phyloP scores from a whole-genome alignment of 1,284 basidiomycete genomes.

The Cryptococcus sp. region DNA sequence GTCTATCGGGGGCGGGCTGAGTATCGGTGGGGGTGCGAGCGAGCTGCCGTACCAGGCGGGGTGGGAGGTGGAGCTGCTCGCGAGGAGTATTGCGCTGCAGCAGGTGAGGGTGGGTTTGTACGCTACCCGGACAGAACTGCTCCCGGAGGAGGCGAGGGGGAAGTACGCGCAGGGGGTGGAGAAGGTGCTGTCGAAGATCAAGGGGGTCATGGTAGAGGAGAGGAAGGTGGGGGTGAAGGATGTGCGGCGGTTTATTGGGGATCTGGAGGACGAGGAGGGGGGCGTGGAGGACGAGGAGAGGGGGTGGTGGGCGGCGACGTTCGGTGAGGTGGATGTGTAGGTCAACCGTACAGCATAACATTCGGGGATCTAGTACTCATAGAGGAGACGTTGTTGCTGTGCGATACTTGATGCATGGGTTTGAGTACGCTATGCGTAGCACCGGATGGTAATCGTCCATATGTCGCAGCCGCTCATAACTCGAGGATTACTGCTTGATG shows the following conservation, averaged over 20 bases:
- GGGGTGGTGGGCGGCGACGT: constrained; percentile 20
- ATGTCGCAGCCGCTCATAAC: too few relatives aligned
- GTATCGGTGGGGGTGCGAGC: not conserved
- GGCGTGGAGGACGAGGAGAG: constrained; percentile 18
- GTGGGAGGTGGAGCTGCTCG: constrained; percentile 44
- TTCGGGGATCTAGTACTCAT: not conserved
- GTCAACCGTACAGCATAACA: too few relatives aligned
- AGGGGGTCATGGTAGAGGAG: constrained; percentile 5
- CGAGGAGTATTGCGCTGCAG: constrained; percentile 27
- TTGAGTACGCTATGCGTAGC: too few relatives aligned
- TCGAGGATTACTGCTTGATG: not conserved
- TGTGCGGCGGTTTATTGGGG: constrained; percentile 30
- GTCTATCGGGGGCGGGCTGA: constrained; percentile 9
- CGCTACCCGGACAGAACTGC: constrained; percentile 16
- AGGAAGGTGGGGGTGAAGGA: constrained; percentile 21
- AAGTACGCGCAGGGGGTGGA: constrained; percentile 17
- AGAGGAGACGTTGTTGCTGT: too few relatives aligned
- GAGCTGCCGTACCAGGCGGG: constrained; percentile 32
- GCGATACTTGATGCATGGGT: too few relatives aligned
- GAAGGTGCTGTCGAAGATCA: constrained; percentile 10
- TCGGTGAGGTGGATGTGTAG: not conserved
- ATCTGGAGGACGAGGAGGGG: constrained; percentile 37
- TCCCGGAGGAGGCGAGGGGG: constrained; percentile 10
- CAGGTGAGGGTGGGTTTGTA: constrained; percentile 31
- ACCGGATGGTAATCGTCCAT: too few relatives aligned